These are phyloP conservation scores for Colletotrichum limetticola DNA, from an alignment of 2,329 filamentous ascomycete species.

Conservation along the genomic window DNA sequence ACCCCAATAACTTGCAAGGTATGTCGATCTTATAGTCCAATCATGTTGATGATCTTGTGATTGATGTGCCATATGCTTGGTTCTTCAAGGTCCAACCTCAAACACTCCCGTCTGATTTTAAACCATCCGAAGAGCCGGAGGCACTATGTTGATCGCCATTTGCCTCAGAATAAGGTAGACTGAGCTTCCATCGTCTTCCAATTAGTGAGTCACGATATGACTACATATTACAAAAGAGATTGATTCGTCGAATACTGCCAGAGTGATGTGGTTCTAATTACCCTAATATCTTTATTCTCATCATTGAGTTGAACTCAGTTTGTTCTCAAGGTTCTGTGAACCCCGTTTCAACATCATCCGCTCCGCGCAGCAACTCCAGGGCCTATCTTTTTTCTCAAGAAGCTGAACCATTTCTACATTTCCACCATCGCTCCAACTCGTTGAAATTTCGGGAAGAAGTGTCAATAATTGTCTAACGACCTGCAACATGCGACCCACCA, in stretches of 20 bases:
- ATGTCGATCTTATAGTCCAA: conserved; percentile 16
- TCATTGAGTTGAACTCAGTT: conserved; percentile 25
- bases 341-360: neutral
- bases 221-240: conserved; percentile 6
- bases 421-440: neutral
- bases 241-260: neutral
- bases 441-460: neutral
- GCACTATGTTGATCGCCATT: neutral
- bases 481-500: conserved; percentile 18
- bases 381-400: neutral
- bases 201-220: too few species aligned
- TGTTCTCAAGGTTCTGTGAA: conserved; percentile 16
- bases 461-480: neutral
- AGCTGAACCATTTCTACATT: neutral
- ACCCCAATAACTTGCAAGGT: neutral
- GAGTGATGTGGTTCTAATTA: neutral
- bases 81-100: conserved; percentile 19
- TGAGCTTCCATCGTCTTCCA: neutral
- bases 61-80: neutral
- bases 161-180: neutral
- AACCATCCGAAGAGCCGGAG: conserved; percentile 5
- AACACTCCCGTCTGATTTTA: conserved; percentile 27
- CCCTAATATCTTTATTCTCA: conserved; percentile 5
- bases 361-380: neutral
- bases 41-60: neutral